Evolutionary conservation across 768 basidiomycete species (phyloP).

Genomic region (Suillus clintonianus): DNA sequence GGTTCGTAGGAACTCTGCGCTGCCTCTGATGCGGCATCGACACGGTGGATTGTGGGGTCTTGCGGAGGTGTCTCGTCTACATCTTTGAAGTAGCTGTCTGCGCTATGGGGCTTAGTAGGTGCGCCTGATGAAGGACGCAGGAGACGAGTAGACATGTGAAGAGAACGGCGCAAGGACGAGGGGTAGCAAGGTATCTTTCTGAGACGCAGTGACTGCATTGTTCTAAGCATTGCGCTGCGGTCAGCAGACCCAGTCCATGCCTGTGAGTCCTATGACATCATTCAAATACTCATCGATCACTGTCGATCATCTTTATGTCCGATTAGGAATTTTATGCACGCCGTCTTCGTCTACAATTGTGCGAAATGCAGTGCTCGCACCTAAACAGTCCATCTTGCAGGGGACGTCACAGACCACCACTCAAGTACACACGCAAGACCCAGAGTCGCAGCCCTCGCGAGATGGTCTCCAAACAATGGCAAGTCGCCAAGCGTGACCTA

Average conservation of each 20-base stretch:
- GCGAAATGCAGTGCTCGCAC: too few species aligned
- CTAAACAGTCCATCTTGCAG: too few species aligned
- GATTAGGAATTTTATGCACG: too few species aligned
- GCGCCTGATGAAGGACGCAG: background rate
- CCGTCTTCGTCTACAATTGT: too few species aligned
- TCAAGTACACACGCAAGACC: too few species aligned
- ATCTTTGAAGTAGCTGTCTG: slow-evolving; percentile 51
- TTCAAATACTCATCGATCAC: too few species aligned
- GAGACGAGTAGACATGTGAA: background rate
- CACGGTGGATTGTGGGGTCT: slow-evolving; percentile 44
- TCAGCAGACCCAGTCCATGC: background rate
- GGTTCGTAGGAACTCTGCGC: slow-evolving; percentile 52
- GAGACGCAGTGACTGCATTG: background rate
- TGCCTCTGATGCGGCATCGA: slow-evolving; percentile 45
- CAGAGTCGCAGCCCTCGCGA: too few species aligned
- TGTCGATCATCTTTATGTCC: too few species aligned
- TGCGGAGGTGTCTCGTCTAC: slow-evolving; percentile 44
- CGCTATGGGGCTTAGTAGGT: slow-evolving; percentile 24
- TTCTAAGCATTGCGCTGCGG: background rate
- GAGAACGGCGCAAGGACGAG: background rate
- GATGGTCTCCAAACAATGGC: too few species aligned
- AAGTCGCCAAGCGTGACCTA: too few species aligned
- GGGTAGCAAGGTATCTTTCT: background rate
- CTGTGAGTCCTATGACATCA: background rate
- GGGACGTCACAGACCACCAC: too few species aligned